phyloP scores from a whole-genome alignment of 148 eudicot genomes.

The Heliamphora exappendiculata region DNA sequence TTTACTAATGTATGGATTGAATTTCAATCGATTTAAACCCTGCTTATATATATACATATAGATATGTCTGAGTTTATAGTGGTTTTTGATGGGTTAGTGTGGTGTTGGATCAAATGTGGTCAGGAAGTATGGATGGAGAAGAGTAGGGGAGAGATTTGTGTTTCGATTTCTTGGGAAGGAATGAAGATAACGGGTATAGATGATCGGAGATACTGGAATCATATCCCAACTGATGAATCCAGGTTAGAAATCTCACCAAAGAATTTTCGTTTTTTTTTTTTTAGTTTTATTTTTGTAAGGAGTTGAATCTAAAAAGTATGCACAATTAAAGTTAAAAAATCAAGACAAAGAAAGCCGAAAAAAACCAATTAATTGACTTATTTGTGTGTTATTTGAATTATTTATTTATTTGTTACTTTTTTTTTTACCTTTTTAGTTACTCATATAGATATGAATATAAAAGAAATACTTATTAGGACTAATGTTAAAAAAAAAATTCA shows the following conservation, averaged over 20 bases:
- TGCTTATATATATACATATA: too few relatives aligned
- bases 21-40: background rate
- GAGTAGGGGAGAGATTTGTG: slow-evolving; percentile 50
- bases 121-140: slow-evolving; percentile 77
- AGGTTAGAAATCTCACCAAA: slow-evolving; percentile 29
- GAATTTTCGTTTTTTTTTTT: background rate
- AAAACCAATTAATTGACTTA: too few relatives aligned
- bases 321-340: too few relatives aligned
- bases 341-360: too few relatives aligned
- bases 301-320: too few relatives aligned
- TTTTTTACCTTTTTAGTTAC: too few relatives aligned
- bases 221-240: slow-evolving; percentile 43
- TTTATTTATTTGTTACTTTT: too few relatives aligned
- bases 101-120: background rate
- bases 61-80: background rate
- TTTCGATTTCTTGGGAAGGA: slow-evolving; percentile 58
- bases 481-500: too few relatives aligned
- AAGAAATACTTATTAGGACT: too few relatives aligned
- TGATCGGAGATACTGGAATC: slow-evolving; percentile 71
- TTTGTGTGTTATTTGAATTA: too few relatives aligned
- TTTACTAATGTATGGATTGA: too few relatives aligned
- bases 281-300: background rate
- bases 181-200: slow-evolving; percentile 63
- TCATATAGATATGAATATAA: too few relatives aligned
- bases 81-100: background rate